These are phyloP conservation scores for Thymus quinquecostatus DNA, from an alignment of 257 asterid species.

Conservation along the genomic window DNA sequence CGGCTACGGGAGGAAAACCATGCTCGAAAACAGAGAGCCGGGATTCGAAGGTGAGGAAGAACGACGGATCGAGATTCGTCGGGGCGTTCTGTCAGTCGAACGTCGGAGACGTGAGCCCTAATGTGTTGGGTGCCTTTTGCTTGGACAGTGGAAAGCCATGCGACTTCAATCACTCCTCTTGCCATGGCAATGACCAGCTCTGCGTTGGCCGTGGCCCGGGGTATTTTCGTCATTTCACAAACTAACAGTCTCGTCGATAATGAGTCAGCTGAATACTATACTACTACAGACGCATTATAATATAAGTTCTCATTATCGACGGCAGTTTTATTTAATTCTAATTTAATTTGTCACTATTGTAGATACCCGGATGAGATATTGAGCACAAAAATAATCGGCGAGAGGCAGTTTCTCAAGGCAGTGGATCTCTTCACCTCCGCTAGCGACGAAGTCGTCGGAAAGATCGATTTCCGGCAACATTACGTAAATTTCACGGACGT, in stretches of 20 bases:
- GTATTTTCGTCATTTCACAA: slow-evolving; percentile 8
- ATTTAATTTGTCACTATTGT: not conserved
- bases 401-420: slow-evolving; percentile 62
- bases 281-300: too few relatives aligned
- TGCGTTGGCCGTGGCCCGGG: slow-evolving; percentile 77
- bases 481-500: slow-evolving; percentile 54
- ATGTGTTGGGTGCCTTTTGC: slow-evolving; percentile 65
- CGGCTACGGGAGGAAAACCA: slow-evolving; percentile 55
- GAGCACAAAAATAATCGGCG: slow-evolving; percentile 66
- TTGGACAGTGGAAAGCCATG: slow-evolving; percentile 62
- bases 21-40: slow-evolving; percentile 50
- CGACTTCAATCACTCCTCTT: slow-evolving; percentile 64
- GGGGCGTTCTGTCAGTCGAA: slow-evolving; percentile 75
- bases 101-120: slow-evolving; percentile 74
- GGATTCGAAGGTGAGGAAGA: slow-evolving; percentile 57
- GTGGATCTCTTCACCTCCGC: slow-evolving; percentile 53
- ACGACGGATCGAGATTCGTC: slow-evolving; percentile 41
- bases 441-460: slow-evolving; percentile 53
- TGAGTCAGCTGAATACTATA: too few relatives aligned
- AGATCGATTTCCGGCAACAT: slow-evolving; percentile 48
- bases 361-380: slow-evolving; percentile 63
- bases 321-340: too few relatives aligned
- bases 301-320: too few relatives aligned
- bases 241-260: not conserved
- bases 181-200: slow-evolving; percentile 61